Base-by-base conservation (phyloP, 495 filamentous ascomycete species). In the Aspergillus nanangensis region DNA sequence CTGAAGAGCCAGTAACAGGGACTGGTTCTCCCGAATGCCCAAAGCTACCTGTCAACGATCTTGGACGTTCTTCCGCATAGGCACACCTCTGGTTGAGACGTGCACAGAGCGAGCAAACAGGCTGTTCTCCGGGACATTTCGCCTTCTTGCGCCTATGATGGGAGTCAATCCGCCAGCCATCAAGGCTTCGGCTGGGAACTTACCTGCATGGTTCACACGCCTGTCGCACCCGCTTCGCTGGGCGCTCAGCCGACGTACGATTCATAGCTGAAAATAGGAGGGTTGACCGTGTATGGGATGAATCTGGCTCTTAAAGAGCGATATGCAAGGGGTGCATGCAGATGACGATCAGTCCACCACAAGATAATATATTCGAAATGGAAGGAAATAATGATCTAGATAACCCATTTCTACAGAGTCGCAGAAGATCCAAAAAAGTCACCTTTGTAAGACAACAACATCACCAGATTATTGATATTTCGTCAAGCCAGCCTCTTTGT, bases 151-250 rank as follows among this genome's bases (percentile, higher is more conserved):
- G 65, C 39, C 72, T 75, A 27, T 13, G 9, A 37, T 21, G 8
- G 13, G 39, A 5, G 11, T 29, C 25, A 29, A 11, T n/a, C n/a
- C n/a, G n/a, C n/a, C n/a, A n/a, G n/a, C n/a, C n/a, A n/a, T n/a
- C n/a, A 29, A 29, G 25, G 25, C 25, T 29, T 5, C 17, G 35
- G 25, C 29, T 23, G 27, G 4, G 8, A 20, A 44, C 57, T 51
- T 8, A 74, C 71, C 71, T 66, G 63, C 71, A 75, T 27, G 69
- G 64, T 48, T 75, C 70, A 52, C 71, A 75, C 3, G 71, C 71
- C 41, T 72, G 69, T 7, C 69, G 62, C 9, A 75, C 62, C 37
- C 71, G 55, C 50, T 75, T 75, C 5, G 58, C 47, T 1, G 68
- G 65, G 14, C 67, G 50, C 38, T 66, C 68, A 21, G 53, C 13